Percentiles rank a stretch among this genome's conserved stretches.
phyloP scores from a whole-genome alignment of 1,284 basidiomycete species.

The Naganishia sp. region DNA sequence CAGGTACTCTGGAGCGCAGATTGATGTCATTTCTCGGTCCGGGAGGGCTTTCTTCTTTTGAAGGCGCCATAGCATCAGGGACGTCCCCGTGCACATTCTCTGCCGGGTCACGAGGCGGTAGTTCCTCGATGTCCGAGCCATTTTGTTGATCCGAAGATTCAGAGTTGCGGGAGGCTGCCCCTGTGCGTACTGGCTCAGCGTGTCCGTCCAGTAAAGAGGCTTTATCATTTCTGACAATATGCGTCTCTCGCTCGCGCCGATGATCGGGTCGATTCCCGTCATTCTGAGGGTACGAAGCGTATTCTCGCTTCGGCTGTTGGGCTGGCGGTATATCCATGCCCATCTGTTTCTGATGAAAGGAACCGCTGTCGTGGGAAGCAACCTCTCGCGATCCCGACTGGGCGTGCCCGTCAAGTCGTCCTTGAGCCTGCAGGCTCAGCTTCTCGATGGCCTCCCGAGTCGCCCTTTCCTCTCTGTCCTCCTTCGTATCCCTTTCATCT shows the following conservation, averaged over 20 bases:
- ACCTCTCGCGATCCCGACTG: neutral
- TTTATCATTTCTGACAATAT: neutral
- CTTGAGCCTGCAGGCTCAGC: constrained; percentile 2
- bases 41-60: constrained; percentile 47
- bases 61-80: constrained; percentile 39
- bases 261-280: constrained; percentile 20
- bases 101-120: constrained; percentile 25
- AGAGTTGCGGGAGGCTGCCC: too few species aligned
- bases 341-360: constrained; percentile 15
- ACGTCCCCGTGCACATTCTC: constrained; percentile 42
- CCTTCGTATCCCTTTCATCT: constrained; percentile 8
- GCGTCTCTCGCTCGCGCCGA: neutral
- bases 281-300: constrained; percentile 13
- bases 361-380: neutral
- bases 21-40: constrained; percentile 48
- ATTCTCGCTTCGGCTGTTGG: constrained; percentile 13
- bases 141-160: too few species aligned
- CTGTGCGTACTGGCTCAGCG: too few species aligned
- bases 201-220: too few species aligned
- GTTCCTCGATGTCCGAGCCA: constrained; percentile 12
- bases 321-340: constrained; percentile 6
- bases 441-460: constrained; percentile 9
- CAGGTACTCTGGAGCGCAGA: constrained; percentile 44
- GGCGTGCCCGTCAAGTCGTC: neutral
- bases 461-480: constrained; percentile 24